Base-by-base conservation (phyloP, 2,329 filamentous ascomycete genomes). In the Phyllosticta citribraziliensis region DNA sequence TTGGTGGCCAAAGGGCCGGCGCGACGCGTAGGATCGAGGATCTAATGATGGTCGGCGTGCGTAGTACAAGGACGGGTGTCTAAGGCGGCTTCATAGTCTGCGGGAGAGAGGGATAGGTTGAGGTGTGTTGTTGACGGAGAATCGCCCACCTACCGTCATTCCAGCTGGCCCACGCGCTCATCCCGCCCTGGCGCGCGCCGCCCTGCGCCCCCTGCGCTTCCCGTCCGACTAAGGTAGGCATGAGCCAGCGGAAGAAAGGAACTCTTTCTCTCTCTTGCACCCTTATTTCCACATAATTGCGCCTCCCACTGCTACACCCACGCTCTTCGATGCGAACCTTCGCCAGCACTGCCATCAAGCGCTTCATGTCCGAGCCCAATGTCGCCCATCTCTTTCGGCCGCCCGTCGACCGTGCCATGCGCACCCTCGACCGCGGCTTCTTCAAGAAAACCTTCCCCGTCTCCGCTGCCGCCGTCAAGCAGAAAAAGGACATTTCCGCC, bases 381-480 rank as follows among this genome's bases (percentile, higher is more conserved):
- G 40, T n/a, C 12, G 40, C 40, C 6, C 17, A 47, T n/a, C 17
- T n/a, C n/a, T 89, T 96, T 73, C 85, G 87, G 66, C 90, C 91
- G 55, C 91, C 92, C 24, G 80, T 91, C 63, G 87, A 93, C 68
- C 88, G 89, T 73, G 86, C 87, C 63, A 89, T 90, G 78, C 86
- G 86, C 70, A 82, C 84, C 56, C 84, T 99, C 65, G 92, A 99
- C 76, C 86, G 89, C 66, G 82, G 87, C 17, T 86, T 95, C 65
- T 97, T 97, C 78, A 80, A 83, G 58, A 90, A 87, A 72, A 88
- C 81, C 0, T 77, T 96, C 60, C 85, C 87, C 24, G 79, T 93
- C 24, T 84, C 91, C 9, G 92, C 91, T 2, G 93, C 91, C 6
- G 84, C 88, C 47, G 79, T 97, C 53, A 82, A 84, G 65, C 88